Evolutionary conservation across 177 flowering plant species (phyloP).

Genomic region (Tripterygium wilfordii): DNA sequence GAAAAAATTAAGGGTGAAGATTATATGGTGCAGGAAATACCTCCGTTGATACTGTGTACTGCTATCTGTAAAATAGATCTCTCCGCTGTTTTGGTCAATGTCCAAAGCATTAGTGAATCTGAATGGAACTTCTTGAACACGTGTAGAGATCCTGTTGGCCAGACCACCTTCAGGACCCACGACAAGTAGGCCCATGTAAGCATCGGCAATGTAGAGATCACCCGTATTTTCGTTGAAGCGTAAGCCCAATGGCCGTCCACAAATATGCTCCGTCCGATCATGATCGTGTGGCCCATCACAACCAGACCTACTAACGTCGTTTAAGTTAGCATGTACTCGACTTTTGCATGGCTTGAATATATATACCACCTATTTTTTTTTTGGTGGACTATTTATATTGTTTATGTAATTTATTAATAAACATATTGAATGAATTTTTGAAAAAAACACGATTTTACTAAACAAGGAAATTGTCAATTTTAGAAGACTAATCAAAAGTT

Average conservation of each 20-base stretch:
- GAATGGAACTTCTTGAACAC: conserved; percentile 12
- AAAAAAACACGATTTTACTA: too few relatives aligned
- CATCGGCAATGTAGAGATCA: conserved; percentile 50
- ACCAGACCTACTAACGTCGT: neutral
- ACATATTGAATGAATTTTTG: too few relatives aligned
- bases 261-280: conserved; percentile 30
- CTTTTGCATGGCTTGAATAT: too few relatives aligned
- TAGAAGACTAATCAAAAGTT: too few relatives aligned
- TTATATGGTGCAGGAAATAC: conserved; percentile 9
- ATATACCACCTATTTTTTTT: too few relatives aligned
- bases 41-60: conserved; percentile 27
- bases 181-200: conserved; percentile 42
- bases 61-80: conserved; percentile 37
- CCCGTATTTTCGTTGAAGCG: conserved; percentile 31
- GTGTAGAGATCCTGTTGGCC: conserved; percentile 12
- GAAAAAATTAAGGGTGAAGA: neutral
- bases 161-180: conserved; percentile 44
- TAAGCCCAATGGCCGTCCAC: conserved; percentile 58
- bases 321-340: too few relatives aligned
- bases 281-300: conserved; percentile 16
- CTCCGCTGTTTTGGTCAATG: conserved; percentile 15
- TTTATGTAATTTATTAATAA: too few relatives aligned
- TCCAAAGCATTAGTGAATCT: conserved; percentile 23
- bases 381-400: too few relatives aligned
- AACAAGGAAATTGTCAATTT: too few relatives aligned